These are phyloP conservation scores for Graphilbum ipis-grandicollis DNA, from an alignment of 2,329 filamentous ascomycete species.

Conservation along the genomic window DNA sequence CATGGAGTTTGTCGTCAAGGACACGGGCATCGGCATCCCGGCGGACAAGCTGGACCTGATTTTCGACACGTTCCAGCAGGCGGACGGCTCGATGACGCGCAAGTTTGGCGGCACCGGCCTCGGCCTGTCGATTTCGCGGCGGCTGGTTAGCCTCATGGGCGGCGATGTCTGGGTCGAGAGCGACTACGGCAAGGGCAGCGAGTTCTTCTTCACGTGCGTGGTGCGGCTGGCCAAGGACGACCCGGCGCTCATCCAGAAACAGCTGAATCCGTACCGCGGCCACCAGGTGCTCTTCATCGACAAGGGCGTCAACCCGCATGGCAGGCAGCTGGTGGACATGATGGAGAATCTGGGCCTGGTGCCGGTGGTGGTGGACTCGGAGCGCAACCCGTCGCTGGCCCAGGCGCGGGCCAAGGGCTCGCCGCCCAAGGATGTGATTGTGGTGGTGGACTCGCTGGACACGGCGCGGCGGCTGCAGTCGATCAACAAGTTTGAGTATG, in stretches of 20 bases:
- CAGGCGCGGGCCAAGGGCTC: slow-evolving; percentile 35
- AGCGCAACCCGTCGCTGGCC: slow-evolving; percentile 41
- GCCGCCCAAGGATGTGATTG: slow-evolving; percentile 82
- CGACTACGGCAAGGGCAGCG: slow-evolving; percentile 76
- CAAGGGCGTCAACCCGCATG: slow-evolving; percentile 65
- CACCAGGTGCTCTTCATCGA: slow-evolving; percentile 92
- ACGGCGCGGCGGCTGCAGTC: slow-evolving; percentile 73
- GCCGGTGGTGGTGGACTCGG: slow-evolving; percentile 72
- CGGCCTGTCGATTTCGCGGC: slow-evolving; percentile 86
- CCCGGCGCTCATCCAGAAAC: slow-evolving; percentile 59
- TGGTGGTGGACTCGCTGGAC: slow-evolving; percentile 86
- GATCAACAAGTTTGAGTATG: slow-evolving; percentile 93
- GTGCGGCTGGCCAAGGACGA: slow-evolving; percentile 73
- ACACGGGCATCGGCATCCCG: slow-evolving; percentile 93
- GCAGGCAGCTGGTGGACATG: slow-evolving; percentile 61
- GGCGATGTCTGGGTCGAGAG: slow-evolving; percentile 94
- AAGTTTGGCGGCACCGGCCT: slow-evolving; percentile 93
- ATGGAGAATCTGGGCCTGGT: slow-evolving; percentile 62
- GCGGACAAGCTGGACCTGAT: slow-evolving; percentile 91
- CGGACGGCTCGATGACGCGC: slow-evolving; percentile 87
- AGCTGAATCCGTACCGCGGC: slow-evolving; percentile 77
- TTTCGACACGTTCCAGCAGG: slow-evolving; percentile 98
- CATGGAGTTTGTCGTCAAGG: slow-evolving; percentile 88
- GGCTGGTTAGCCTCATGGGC: slow-evolving; percentile 88
- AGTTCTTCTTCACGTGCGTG: slow-evolving; percentile 91